Conservation (phyloP, 2,329 filamentous ascomycete species). For the Podosphaera aphanis region DNA sequence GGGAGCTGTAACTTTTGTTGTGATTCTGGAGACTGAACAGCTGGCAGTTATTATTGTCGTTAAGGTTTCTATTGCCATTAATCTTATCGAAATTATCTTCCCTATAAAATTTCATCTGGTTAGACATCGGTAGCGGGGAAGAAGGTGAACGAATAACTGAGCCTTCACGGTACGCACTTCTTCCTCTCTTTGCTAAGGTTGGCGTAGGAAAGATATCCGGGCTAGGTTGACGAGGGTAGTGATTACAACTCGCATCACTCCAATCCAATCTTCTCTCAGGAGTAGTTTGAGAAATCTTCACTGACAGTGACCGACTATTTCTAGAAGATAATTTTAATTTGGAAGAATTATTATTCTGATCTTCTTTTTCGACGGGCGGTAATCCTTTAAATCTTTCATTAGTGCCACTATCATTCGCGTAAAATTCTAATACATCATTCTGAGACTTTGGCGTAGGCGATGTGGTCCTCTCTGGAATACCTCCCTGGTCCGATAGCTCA, state of each 20-base stretch:
- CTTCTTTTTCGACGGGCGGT: constrained; percentile 8
- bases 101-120: constrained; percentile 27
- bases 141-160: constrained; percentile 49
- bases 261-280: constrained; percentile 12
- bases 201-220: constrained; percentile 14
- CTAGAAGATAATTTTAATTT: constrained; percentile 17
- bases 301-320: constrained; percentile 11
- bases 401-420: constrained; percentile 9
- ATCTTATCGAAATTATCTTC: constrained; percentile 41
- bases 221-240: constrained; percentile 18
- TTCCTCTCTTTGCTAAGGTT: constrained; percentile 30
- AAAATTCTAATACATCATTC: constrained; percentile 49
- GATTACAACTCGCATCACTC: constrained; percentile 18
- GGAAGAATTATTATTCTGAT: constrained; percentile 10
- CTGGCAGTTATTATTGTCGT: too few species aligned
- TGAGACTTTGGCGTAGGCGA: constrained; percentile 90
- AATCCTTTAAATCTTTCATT: constrained; percentile 6
- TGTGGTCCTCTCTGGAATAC: too few species aligned
- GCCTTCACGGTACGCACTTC: constrained; percentile 35
- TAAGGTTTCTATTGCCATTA: constrained; percentile 27
- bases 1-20: constrained; percentile 10
- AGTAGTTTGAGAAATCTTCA: too few species aligned
- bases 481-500: constrained; percentile 38
- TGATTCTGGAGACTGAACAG: too few species aligned
- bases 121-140: constrained; percentile 55